phyloP scores from a whole-genome alignment of 345 rosid species.

The Dovyalis caffra region DNA sequence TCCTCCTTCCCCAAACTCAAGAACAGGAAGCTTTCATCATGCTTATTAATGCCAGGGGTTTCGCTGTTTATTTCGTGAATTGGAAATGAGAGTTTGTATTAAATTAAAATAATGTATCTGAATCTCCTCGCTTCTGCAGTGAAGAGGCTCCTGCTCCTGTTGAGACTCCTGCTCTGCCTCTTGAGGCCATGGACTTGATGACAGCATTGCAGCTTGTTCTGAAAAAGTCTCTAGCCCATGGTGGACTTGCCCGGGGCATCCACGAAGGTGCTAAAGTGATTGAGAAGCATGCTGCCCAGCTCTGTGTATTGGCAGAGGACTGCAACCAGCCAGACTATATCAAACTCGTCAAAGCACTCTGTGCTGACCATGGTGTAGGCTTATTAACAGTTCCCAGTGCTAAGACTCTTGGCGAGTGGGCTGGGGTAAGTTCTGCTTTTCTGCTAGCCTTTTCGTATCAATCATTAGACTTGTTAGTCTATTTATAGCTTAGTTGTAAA shows the following conservation, averaged over 20 bases:
- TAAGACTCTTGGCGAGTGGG: conserved; percentile 91
- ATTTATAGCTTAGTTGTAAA: background rate
- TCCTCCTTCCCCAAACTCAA: background rate
- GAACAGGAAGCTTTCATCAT: background rate
- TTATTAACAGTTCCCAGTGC: conserved; percentile 76
- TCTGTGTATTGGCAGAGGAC: conserved; percentile 79
- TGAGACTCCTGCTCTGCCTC: conserved; percentile 2
- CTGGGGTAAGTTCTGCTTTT: conserved; percentile 57
- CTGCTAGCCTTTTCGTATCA: background rate
- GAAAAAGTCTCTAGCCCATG: conserved; percentile 24
- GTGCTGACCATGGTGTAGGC: conserved; percentile 65
- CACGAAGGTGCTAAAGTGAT: conserved; percentile 76
- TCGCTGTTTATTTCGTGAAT: background rate
- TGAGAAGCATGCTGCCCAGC: conserved; percentile 74
- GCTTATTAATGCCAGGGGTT: background rate
- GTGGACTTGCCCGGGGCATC: conserved; percentile 69
- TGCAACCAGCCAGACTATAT: conserved; percentile 84
- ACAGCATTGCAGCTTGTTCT: conserved; percentile 29
- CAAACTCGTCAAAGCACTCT: conserved; percentile 77
- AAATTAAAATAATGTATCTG: background rate
- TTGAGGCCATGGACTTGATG: conserved; percentile 33
- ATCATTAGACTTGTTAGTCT: background rate
- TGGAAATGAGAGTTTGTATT: background rate
- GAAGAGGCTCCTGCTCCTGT: conserved; percentile 18
- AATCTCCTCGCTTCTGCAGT: conserved; percentile 7